Conservation (phyloP, 2,329 filamentous ascomycete species). For the Didymella exigua region DNA sequence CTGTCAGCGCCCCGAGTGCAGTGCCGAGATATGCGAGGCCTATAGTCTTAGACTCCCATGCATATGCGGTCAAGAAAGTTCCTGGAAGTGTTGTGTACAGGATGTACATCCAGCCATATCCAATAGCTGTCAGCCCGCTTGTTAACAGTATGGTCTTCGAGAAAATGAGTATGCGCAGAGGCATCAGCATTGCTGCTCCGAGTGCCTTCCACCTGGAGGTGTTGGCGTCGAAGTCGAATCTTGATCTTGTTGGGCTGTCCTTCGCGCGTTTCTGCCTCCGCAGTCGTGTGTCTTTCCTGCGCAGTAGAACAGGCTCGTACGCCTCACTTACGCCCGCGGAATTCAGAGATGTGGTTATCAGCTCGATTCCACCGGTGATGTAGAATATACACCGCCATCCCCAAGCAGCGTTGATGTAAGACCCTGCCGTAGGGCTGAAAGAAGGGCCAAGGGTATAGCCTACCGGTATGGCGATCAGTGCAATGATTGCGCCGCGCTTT, state of each 20-base stretch:
- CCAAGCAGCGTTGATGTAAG: conserved; percentile 18
- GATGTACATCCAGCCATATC: conserved; percentile 48
- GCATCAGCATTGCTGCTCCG: background rate
- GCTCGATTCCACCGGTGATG: conserved; percentile 8
- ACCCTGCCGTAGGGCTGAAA: conserved; percentile 25
- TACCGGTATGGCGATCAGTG: conserved; percentile 23
- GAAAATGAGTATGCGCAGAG: conserved; percentile 25
- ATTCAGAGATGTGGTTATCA: background rate
- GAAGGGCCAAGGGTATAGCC: conserved; percentile 27
- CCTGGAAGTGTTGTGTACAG: conserved; percentile 34
- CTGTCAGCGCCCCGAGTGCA: conserved; percentile 42
- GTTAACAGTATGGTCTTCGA: conserved; percentile 60
- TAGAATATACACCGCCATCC: conserved; percentile 28
- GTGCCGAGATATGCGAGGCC: conserved; percentile 34
- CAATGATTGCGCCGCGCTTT: conserved; percentile 30
- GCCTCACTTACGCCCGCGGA: background rate
- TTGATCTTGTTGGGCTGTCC: background rate
- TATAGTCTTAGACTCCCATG: conserved; percentile 21
- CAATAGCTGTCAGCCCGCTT: conserved; percentile 50
- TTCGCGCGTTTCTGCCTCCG: background rate
- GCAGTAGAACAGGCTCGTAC: background rate
- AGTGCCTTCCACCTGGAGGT: background rate
- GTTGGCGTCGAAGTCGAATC: background rate
- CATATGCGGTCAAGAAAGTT: conserved; percentile 30
- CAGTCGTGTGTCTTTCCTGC: background rate